Evolutionary conservation across 176 grass and related monocot genomes (phyloP).

Genomic region (Phoenix dactylifera): DNA sequence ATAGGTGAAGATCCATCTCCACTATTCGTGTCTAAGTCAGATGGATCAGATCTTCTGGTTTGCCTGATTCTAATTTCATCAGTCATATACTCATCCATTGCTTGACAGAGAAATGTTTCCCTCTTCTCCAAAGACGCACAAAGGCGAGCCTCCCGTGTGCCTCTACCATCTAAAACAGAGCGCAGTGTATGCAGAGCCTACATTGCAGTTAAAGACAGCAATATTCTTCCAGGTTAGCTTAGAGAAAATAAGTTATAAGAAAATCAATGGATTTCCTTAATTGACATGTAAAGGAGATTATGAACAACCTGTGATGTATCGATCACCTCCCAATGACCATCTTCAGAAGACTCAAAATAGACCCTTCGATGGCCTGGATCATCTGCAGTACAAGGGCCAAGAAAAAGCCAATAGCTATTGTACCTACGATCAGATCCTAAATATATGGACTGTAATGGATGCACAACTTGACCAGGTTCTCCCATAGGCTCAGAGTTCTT

Average conservation of each 20-base stretch:
- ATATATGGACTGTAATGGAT: conserved; percentile 58
- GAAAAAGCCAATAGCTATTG: conserved; percentile 93
- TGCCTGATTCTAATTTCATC: conserved; percentile 14
- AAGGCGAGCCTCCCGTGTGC: conserved; percentile 72
- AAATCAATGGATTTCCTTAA: too few species aligned
- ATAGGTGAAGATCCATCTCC: conserved; percentile 59
- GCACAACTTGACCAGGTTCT: conserved; percentile 11
- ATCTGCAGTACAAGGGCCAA: conserved; percentile 63
- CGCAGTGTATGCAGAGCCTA: conserved; percentile 73
- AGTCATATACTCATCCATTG: conserved; percentile 63
- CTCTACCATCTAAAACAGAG: conserved; percentile 66
- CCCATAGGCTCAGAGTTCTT: conserved; percentile 26
- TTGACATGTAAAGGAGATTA: background rate
- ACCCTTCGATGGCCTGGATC: conserved; percentile 91
- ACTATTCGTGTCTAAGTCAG: conserved; percentile 36
- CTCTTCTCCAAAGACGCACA: conserved; percentile 79
- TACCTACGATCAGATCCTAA: conserved; percentile 87
- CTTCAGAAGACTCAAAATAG: conserved; percentile 90
- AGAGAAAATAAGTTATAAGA: too few species aligned
- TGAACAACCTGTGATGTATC: conserved; percentile 68
- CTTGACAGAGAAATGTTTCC: conserved; percentile 52
- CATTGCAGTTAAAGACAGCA: conserved; percentile 13
- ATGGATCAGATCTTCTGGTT: conserved; percentile 29
- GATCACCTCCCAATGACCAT: conserved; percentile 87
- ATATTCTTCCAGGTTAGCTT: too few species aligned